Evolutionary conservation across 169 alveolate species (phyloP), one percentile per base, ranked within the genome.

Genomic region (Besnoitia besnoiti): DNA sequence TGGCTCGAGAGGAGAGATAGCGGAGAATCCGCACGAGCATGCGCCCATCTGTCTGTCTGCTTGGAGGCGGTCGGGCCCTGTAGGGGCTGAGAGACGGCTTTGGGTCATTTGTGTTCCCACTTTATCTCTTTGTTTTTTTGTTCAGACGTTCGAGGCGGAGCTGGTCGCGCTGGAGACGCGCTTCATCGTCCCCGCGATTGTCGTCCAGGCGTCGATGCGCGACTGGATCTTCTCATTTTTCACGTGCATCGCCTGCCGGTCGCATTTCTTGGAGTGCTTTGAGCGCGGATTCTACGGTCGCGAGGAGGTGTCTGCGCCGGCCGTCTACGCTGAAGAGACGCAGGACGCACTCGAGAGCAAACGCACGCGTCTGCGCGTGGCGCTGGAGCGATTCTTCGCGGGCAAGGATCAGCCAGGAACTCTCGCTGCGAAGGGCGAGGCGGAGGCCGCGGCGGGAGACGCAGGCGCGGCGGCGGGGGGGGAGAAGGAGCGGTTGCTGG

Each of bases 371-470:
- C n/a, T n/a, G n/a, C n/a, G n/a, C n/a, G n/a, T n/a, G n/a, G n/a
- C n/a, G n/a, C n/a, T n/a, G n/a, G n/a, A n/a, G n/a, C n/a, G n/a
- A n/a, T n/a, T n/a, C n/a, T n/a, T n/a, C n/a, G n/a, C n/a, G n/a
- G n/a, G n/a, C n/a, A n/a, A n/a, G n/a, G n/a, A n/a, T n/a, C n/a
- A n/a, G n/a, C n/a, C n/a, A n/a, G n/a, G n/a, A n/a, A n/a, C n/a
- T n/a, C n/a, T n/a, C n/a, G n/a, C n/a, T n/a, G n/a, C n/a, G n/a
- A n/a, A n/a, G n/a, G n/a, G n/a, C n/a, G n/a, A n/a, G 85, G 33
- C 59, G 62, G 24, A 82, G 46, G 55, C 90, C 30, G 37, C 80
- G 80, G 85, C 90, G 80, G 50, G 51, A 61, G 91, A 44, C 37
- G 67, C 67, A 77, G 85, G 79, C 49, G 27, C 49, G 79, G 24